These are phyloP conservation scores for Blastocystis sp. DNA, from an alignment of 352 stramenopile species.

Conservation along the genomic window DNA sequence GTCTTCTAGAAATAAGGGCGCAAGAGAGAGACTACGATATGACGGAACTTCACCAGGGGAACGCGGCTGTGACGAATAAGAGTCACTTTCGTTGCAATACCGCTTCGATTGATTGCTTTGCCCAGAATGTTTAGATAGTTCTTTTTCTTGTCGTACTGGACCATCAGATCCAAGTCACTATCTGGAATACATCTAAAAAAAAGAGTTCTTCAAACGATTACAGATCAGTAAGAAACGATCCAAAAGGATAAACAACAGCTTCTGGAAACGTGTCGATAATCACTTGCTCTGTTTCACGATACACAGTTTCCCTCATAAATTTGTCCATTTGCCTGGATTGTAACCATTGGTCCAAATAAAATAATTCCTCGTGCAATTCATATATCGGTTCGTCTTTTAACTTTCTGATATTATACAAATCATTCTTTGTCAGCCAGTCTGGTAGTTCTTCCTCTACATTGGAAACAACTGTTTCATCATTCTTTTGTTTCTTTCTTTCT, in stretches of 20 bases:
- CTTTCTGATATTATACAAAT: constrained; percentile 33
- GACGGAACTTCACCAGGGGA: constrained; percentile 54
- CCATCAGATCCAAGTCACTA: constrained; percentile 59
- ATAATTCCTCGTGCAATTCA: constrained; percentile 54
- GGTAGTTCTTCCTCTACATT: neutral
- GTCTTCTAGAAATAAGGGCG: constrained; percentile 16
- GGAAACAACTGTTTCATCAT: too few species aligned
- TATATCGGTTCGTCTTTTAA: constrained; percentile 49
- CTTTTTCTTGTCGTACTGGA: neutral
- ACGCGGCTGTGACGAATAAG: constrained; percentile 45
- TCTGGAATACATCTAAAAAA: constrained; percentile 13
- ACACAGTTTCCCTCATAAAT: neutral
- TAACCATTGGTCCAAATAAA: constrained; percentile 53
- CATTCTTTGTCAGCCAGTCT: neutral
- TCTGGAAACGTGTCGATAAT: neutral
- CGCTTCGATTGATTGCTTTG: neutral
- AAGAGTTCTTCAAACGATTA: neutral
- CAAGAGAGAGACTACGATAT: neutral
- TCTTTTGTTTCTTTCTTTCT: too few species aligned
- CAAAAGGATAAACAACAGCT: constrained; percentile 42
- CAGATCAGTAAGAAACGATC: constrained; percentile 56
- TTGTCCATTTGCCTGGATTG: constrained; percentile 38
- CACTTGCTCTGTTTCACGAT: neutral
- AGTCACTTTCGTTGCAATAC: neutral
- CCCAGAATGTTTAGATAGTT: constrained; percentile 44